A percentile compares a stretch with the other conserved stretches of the same genome.
These are phyloP conservation scores for sunflower (Helianthus annuus) DNA, from an alignment of 129 eudicot species.

Conservation along the genomic window DNA sequence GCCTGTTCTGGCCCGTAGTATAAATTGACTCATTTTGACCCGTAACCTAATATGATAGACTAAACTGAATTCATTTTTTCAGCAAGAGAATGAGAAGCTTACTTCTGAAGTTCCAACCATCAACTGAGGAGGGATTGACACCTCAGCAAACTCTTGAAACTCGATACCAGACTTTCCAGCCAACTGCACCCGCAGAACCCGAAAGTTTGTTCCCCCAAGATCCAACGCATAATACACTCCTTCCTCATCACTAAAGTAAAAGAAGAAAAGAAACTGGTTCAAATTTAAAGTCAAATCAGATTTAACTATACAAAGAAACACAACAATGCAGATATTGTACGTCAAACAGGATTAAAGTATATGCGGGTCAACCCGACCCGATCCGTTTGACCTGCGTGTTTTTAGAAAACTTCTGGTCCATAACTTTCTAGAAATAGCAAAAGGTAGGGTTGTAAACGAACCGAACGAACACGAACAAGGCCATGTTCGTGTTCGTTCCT, in stretches of 20 bases:
- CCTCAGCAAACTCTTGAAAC: conserved; percentile 80
- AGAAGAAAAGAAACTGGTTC: background rate
- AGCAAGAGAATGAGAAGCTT: conserved; percentile 28
- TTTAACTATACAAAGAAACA: background rate
- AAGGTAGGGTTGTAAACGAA: too few species aligned
- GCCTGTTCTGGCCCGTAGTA: background rate
- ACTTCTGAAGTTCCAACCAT: conserved; percentile 88
- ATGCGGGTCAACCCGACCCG: background rate
- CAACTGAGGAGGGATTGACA: conserved; percentile 72
- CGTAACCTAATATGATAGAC: background rate
- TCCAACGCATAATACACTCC: conserved; percentile 92
- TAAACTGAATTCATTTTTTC: background rate
- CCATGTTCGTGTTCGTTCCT: too few species aligned
- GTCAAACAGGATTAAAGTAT: conserved; percentile 1
- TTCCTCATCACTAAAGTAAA: conserved; percentile 61
- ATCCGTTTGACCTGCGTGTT: background rate
- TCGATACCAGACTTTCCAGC: conserved; percentile 63
- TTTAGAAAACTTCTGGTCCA: background rate
- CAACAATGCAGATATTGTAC: background rate
- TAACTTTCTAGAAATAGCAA: background rate
- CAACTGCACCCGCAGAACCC: conserved; percentile 82
- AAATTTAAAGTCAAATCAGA: conserved; percentile 4
- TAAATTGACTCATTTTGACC: background rate
- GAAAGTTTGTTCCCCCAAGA: conserved; percentile 96
- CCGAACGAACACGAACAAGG: too few species aligned